Conservation (phyloP, 352 stramenopile genomes). For the Bremia lactucae region DNA sequence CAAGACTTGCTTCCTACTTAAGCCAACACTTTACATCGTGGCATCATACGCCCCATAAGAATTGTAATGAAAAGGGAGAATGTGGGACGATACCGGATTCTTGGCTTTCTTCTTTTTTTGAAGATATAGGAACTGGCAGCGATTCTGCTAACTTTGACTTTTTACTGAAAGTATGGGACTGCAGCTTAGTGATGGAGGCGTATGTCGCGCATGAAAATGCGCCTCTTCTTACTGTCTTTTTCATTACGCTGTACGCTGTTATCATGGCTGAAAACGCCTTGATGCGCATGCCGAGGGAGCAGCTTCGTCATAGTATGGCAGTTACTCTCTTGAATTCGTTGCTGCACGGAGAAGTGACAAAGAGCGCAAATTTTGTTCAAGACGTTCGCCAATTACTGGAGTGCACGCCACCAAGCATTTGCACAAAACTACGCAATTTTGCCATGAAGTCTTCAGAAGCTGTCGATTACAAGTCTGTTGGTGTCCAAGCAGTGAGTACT, state of each 20-base stretch:
- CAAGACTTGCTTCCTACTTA: slow-evolving; percentile 58
- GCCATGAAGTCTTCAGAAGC: slow-evolving; percentile 5
- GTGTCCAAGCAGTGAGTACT: not conserved
- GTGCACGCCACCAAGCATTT: slow-evolving; percentile 51
- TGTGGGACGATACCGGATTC: slow-evolving; percentile 38
- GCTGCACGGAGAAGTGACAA: slow-evolving; percentile 13
- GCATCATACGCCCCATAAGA: slow-evolving; percentile 24
- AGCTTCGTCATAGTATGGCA: slow-evolving; percentile 60
- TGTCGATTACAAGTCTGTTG: too few species aligned
- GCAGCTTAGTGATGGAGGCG: slow-evolving; percentile 38
- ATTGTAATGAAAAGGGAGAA: slow-evolving; percentile 12
- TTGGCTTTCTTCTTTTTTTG: slow-evolving; percentile 74
- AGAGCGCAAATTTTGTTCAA: slow-evolving; percentile 21
- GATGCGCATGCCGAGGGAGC: slow-evolving; percentile 57
- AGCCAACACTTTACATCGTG: slow-evolving; percentile 63
- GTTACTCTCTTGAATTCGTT: slow-evolving; percentile 45
- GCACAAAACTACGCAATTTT: slow-evolving; percentile 38
- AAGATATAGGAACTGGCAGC: slow-evolving; percentile 28
- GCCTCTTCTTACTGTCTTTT: slow-evolving; percentile 14
- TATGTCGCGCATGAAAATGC: slow-evolving; percentile 7
- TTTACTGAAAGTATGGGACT: slow-evolving; percentile 63
- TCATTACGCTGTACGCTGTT: slow-evolving; percentile 41
- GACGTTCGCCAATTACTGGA: slow-evolving; percentile 45
- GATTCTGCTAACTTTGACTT: slow-evolving; percentile 35
- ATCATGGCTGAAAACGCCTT: slow-evolving; percentile 49